Evolutionary conservation across 345 rosid genomes (phyloP), one percentile per base, ranked within the genome.

Genomic region (Pugionium dolabratum): DNA sequence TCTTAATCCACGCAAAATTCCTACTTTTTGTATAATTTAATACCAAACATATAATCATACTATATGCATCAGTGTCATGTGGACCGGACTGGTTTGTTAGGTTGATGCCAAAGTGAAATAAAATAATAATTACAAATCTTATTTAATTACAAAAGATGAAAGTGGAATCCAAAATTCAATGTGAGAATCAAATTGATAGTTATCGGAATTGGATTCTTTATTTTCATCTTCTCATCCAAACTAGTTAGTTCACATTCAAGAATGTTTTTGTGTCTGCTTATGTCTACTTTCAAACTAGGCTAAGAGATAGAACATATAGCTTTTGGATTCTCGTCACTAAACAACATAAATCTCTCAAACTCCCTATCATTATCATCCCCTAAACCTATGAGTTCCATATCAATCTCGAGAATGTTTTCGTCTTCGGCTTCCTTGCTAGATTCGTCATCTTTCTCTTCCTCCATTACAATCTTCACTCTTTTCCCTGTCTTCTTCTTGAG

Each of bases 401-500:
- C 61, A 36, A 72, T 44, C 66, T 35, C 66, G 49, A 72, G 61
- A 58, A 72, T 25, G 9, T 44, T 59, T 44, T 59, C 66, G n/a
- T 56, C 5, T 4, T 52, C 54, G 2, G 32, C 46, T 6, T 18
- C 58, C 5, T 59, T 66, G 1, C 10, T 54, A 43, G 67, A 44
- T 41, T 48, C 53, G 25, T 56, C 82, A 8, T 66, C 80, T 49
- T 50, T 72, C 54, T 64, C 71, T 29, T 77, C 69, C 3, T 70
- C 60, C 9, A 40, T 58, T 32, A 81, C 57, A 48, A 83, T 80
- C 68, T 85, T 88, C 30, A 81, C 83, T 63, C 40, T 78, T 75
- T 83, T 90, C 64, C 88, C 78, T 0, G 81, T 87, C 74, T 83
- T 86, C 69, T 82, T 86, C 85, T 68, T 84, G 18, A 93, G 75